Percentiles rank a stretch among this genome's conserved stretches.
Evolutionary conservation across 2,329 filamentous ascomycete genomes (phyloP).

Genomic region (Huntiella abstrusa): DNA sequence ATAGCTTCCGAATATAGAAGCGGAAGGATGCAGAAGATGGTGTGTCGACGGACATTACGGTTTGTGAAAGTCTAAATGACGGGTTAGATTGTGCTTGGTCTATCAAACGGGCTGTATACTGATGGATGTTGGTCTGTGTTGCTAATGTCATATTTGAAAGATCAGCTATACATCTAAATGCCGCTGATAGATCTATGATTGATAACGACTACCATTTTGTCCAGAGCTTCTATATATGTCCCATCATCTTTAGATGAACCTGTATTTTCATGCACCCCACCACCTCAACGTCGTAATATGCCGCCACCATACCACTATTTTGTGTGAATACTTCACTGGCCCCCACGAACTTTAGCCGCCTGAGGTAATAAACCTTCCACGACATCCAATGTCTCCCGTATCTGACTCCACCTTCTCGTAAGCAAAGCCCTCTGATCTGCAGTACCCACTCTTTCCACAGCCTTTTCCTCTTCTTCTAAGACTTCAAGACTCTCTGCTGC

Average conservation of each 20-base stretch:
- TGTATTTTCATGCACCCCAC: background rate
- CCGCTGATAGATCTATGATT: too few relatives aligned
- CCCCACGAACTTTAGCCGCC: background rate
- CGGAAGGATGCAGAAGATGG: too few relatives aligned
- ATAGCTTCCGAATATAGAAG: too few relatives aligned
- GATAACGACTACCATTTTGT: too few relatives aligned
- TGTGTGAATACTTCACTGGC: background rate
- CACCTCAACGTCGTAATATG: background rate
- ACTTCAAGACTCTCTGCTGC: constrained; percentile 16
- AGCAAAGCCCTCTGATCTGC: constrained; percentile 20
- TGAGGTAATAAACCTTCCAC: background rate
- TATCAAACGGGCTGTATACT: too few relatives aligned
- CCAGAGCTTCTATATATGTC: background rate
- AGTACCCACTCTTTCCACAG: constrained; percentile 17
- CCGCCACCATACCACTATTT: background rate
- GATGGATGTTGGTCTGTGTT: too few relatives aligned
- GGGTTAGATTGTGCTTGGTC: too few relatives aligned
- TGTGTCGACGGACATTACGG: too few relatives aligned
- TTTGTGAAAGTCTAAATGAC: too few relatives aligned
- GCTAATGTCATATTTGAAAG: too few relatives aligned
- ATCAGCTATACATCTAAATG: too few relatives aligned
- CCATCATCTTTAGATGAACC: background rate
- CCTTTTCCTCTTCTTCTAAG: constrained; percentile 17
- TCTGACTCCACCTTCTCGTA: constrained; percentile 24
- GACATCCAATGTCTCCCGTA: constrained; percentile 15